Conservation (phyloP, 2,329 filamentous ascomycete species). For the Microdochium paspali region DNA sequence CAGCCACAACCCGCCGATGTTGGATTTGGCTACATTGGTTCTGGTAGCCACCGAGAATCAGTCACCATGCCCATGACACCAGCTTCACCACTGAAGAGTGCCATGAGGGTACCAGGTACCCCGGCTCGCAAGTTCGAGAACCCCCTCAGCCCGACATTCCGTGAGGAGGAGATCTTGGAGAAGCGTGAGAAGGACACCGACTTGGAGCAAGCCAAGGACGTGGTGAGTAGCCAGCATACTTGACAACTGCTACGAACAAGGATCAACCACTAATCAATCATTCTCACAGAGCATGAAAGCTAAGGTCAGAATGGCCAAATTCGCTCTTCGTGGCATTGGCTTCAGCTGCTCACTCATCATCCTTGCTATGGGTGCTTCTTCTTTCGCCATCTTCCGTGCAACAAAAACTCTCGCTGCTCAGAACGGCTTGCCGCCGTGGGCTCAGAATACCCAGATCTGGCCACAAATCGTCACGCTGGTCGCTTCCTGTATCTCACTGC, state of each 20-base stretch:
- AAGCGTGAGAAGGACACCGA: constrained; percentile 75
- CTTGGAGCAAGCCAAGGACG: constrained; percentile 75
- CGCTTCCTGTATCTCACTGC: constrained; percentile 72
- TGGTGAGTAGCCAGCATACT: too few species aligned
- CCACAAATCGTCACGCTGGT: constrained; percentile 76
- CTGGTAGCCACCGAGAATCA: constrained; percentile 41
- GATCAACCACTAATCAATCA: too few species aligned
- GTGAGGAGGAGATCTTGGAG: constrained; percentile 78
- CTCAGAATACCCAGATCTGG: constrained; percentile 70
- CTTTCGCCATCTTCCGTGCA: constrained; percentile 85
- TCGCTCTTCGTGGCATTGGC: constrained; percentile 89
- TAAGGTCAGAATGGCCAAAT: constrained; percentile 84
- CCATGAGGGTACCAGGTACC: constrained; percentile 78
- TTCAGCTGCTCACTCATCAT: constrained; percentile 96
- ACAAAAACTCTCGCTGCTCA: constrained; percentile 66
- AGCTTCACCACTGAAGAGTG: constrained; percentile 78
- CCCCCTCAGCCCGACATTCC: constrained; percentile 83
- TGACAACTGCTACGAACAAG: too few species aligned
- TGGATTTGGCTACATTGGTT: constrained; percentile 83
- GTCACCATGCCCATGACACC: constrained; percentile 59
- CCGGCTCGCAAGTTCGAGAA: constrained; percentile 64
- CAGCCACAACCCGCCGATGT: constrained; percentile 74
- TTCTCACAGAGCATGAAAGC: constrained; percentile 76
- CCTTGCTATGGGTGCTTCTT: constrained; percentile 79
- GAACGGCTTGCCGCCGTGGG: constrained; percentile 81